Evolutionary conservation across 164 flowering plant genomes (phyloP), one percentile per base, ranked within the genome.

Genomic region (Magnolia changhungtana): DNA sequence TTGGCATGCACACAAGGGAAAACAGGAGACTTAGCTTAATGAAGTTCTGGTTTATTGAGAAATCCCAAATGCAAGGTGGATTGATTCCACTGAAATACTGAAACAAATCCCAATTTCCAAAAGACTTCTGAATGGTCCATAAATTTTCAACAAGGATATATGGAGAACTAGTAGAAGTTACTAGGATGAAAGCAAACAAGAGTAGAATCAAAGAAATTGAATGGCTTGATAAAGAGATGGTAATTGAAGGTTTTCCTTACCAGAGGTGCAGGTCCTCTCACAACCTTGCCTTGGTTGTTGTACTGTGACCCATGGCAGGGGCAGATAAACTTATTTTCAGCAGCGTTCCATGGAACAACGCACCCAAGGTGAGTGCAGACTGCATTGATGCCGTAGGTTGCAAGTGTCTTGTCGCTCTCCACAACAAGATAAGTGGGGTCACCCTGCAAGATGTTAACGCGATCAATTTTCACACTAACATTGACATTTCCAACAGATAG

Each of bases 291-390:
- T 88, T 91, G 94, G 81, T 88, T 85, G 80, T 95, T 92, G 90
- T 95, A 93, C 72, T 95, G 95, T 27, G 97, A 95, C 61, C 98
- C 97, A 81, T 93, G 97, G 93, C 98, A 95, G 1, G 97, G 98
- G 77, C 97, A 93, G 71, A 91, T 90, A 81, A 92, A 93, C 82
- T 91, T 95, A 77, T 92, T 91, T 86, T 93, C 96, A 50, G 92
- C 91, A 0, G 74, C 2, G 78, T 93, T 95, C 84, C 84, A 93
- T 50, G 98, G 98, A 67, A 95, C 96, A 7, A 95, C 98, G 80
- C 98, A 95, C 37, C 98, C 96, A 69, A 95, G 96, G 75, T 95
- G 98, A 7, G 98, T 91, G 88, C 98, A 95, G 16, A 95, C 97
- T 0, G 92, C 98, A 76, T 93, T 95, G 69, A 95, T 90, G 7